These are phyloP conservation scores for Glaciozyma martinii DNA, from an alignment of 768 basidiomycete species.

Conservation along the genomic window DNA sequence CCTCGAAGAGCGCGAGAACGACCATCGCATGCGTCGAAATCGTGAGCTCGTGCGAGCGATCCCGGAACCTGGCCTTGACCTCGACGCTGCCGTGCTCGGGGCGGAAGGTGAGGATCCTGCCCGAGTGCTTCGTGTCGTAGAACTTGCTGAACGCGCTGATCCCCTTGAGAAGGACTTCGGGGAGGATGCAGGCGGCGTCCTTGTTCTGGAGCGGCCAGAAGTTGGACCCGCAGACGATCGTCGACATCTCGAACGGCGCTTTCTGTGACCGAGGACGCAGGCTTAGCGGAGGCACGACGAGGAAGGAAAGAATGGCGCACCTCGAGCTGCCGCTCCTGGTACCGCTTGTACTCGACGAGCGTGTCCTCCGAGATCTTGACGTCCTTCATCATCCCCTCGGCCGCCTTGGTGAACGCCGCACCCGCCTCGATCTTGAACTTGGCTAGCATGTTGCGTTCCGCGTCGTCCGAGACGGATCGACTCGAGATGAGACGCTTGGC, in stretches of 20 bases:
- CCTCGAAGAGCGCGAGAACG: conserved; percentile 78
- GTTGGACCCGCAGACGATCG: conserved; percentile 90
- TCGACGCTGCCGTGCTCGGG: conserved; percentile 82
- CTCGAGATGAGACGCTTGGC: conserved; percentile 79
- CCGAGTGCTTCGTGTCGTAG: conserved; percentile 80
- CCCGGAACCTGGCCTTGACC: conserved; percentile 70
- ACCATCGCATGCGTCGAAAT: conserved; percentile 82
- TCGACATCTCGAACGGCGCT: conserved; percentile 67
- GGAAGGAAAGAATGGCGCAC: conserved; percentile 44
- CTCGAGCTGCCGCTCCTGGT: conserved; percentile 48
- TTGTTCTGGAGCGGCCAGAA: conserved; percentile 83
- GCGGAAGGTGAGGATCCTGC: conserved; percentile 86
- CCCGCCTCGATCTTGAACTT: conserved; percentile 96
- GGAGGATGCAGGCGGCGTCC: conserved; percentile 55
- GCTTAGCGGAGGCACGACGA: not conserved
- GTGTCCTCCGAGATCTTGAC: conserved; percentile 81
- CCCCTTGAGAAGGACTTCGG: conserved; percentile 54
- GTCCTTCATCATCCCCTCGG: conserved; percentile 98
- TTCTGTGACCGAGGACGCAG: conserved; percentile 45
- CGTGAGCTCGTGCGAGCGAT: conserved; percentile 75
- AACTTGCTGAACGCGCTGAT: conserved; percentile 76
- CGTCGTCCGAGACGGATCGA: conserved; percentile 91
- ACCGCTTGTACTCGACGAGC: conserved; percentile 61
- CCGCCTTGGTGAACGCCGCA: conserved; percentile 90
- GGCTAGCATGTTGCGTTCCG: conserved; percentile 91